A percentile compares a stretch with the other conserved stretches of the same genome.
phyloP scores from a whole-genome alignment of 768 basidiomycete species.

The Russula griseocarnosa region DNA sequence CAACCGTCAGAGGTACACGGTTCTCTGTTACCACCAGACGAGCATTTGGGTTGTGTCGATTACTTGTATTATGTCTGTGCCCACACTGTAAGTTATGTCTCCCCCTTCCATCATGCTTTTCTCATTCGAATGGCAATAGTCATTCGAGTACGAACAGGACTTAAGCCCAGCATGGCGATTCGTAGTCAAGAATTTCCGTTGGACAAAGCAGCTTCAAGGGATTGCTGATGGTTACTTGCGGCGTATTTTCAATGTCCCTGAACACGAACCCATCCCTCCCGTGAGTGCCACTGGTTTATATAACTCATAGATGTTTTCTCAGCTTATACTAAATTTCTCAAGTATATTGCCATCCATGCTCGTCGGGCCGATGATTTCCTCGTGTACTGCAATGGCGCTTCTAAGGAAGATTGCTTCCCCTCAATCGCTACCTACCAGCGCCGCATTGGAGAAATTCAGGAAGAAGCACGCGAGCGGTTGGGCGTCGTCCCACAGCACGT shows the following conservation, averaged over 20 bases:
- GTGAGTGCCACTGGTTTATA: conserved; percentile 29
- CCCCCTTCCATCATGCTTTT: neutral
- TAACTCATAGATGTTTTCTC: neutral
- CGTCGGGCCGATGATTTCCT: conserved; percentile 23
- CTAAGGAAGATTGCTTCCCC: conserved; percentile 39
- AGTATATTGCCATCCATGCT: conserved; percentile 26
- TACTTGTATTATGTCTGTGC: conserved; percentile 41
- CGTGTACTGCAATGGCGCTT: conserved; percentile 35
- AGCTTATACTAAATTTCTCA: neutral
- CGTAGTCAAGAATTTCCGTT: conserved; percentile 36
- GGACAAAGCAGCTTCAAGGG: conserved; percentile 34
- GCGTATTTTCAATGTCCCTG: conserved; percentile 32
- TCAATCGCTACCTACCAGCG: conserved; percentile 34
- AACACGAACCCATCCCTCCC: conserved; percentile 34
- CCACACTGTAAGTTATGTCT: conserved; percentile 29
- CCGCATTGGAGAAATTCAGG: conserved; percentile 36
- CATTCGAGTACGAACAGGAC: conserved; percentile 34
- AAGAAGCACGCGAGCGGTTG: conserved; percentile 35
- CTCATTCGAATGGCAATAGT: conserved; percentile 30
- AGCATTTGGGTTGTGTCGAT: conserved; percentile 42
- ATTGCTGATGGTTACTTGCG: conserved; percentile 35
- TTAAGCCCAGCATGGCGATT: conserved; percentile 38
- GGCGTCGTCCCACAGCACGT: conserved; percentile 37
- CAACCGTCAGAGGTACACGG: conserved; percentile 33
- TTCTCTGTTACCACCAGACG: conserved; percentile 35